These are phyloP conservation scores for Aspergillus biplanus DNA, from an alignment of 495 filamentous ascomycete genomes.

Conservation along the genomic window DNA sequence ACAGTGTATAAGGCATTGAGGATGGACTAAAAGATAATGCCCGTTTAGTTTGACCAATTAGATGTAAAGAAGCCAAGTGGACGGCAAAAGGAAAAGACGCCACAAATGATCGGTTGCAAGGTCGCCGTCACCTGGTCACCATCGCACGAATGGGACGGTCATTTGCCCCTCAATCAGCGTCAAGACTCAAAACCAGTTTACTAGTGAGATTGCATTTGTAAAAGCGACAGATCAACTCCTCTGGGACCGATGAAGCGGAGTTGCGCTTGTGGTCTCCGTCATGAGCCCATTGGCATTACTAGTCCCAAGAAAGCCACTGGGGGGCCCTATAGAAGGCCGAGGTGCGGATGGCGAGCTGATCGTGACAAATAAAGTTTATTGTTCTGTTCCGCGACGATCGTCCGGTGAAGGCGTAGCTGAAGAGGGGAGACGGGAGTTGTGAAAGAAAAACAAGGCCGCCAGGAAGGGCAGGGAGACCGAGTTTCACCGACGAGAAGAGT, in stretches of 20 bases:
- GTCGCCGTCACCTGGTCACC: not conserved
- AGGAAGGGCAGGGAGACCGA: not conserved
- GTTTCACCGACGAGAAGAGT: not conserved
- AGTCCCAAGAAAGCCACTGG: not conserved
- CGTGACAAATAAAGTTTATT: slow-evolving; percentile 11
- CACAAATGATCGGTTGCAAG: slow-evolving; percentile 4
- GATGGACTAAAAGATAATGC: not conserved
- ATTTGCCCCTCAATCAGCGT: not conserved
- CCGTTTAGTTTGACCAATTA: not conserved
- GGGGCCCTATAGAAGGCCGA: slow-evolving; percentile 4
- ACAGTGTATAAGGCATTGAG: not conserved
- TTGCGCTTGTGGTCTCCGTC: not conserved
- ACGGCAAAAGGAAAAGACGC: not conserved
- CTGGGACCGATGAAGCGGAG: not conserved
- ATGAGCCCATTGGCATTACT: not conserved
- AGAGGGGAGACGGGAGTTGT: not conserved
- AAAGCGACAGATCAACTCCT: slow-evolving; percentile 2
- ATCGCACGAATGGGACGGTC: not conserved
- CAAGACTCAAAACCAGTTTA: not conserved
- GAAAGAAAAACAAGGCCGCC: not conserved
- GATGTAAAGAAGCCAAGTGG: not conserved
- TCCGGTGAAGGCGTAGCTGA: slow-evolving; percentile 23
- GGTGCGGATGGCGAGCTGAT: slow-evolving; percentile 18
- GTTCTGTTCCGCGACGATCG: slow-evolving; percentile 4
- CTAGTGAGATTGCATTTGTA: not conserved